Percentiles rank a stretch among this genome's conserved stretches.
Evolutionary conservation across 2,329 filamentous ascomycete species (phyloP).

Genomic region (Xylariaceae sp.): DNA sequence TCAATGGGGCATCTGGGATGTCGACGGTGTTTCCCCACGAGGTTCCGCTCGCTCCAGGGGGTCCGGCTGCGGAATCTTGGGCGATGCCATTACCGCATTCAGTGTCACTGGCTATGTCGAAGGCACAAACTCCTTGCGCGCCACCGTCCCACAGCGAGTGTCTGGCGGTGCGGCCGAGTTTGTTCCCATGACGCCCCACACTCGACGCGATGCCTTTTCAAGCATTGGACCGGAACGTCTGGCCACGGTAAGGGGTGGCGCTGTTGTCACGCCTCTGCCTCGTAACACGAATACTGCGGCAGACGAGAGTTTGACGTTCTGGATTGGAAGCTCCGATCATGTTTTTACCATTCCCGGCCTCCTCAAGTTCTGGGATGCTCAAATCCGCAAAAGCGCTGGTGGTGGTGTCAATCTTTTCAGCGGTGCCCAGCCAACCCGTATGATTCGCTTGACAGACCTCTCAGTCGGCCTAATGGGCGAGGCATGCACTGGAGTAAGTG

Average conservation of each 20-base stretch:
- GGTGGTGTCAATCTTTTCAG: conserved; percentile 51
- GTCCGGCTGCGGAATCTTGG: conserved; percentile 47
- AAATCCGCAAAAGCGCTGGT: conserved; percentile 46
- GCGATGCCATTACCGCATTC: conserved; percentile 54
- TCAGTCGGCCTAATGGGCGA: conserved; percentile 51
- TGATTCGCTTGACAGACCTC: conserved; percentile 51
- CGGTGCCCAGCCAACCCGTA: conserved; percentile 48
- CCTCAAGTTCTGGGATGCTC: conserved; percentile 54
- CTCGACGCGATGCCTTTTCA: conserved; percentile 47
- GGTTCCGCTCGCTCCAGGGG: conserved; percentile 44
- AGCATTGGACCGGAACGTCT: conserved; percentile 47
- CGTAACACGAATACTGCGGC: conserved; percentile 37
- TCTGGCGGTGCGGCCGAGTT: conserved; percentile 42
- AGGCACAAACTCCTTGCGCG: conserved; percentile 51
- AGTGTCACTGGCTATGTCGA: conserved; percentile 55
- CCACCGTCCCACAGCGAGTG: conserved; percentile 34
- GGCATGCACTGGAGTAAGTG: conserved; percentile 46
- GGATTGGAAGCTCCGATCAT: conserved; percentile 52
- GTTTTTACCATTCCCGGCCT: conserved; percentile 52
- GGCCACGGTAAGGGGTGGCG: conserved; percentile 46
- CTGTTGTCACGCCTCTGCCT: conserved; percentile 44
- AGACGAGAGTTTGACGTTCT: conserved; percentile 52
- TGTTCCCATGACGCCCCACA: conserved; percentile 60
- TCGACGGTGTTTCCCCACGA: conserved; percentile 51
- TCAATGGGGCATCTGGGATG: conserved; percentile 64